Base-by-base conservation (phyloP, 805 yeast genomes). In the Spathaspora passalidarum region DNA sequence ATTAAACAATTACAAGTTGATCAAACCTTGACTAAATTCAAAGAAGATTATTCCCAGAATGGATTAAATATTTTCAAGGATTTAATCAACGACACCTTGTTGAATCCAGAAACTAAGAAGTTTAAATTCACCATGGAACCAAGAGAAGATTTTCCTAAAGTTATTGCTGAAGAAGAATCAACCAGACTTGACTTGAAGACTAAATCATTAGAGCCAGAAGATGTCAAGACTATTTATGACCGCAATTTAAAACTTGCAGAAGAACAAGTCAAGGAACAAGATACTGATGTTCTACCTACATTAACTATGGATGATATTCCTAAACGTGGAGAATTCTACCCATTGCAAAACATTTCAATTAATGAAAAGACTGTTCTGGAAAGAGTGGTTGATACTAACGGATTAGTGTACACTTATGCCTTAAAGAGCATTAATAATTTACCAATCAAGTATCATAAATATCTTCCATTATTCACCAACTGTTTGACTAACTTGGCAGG, bases 401-500 rank as follows among this genome's bases (percentile, higher is more conserved):
- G 96, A 0, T 68, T 94, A 39, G 78, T 91, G 0, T 94, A 92
- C 60, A 72, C 84, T 49, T 75, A 84, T 38, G 84, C 87, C n/a
- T 64, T 81, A 32, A 84, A 85, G 49, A 73, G 81, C 36, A 61
- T 92, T 22, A 66, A 78, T 7, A 61, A 68, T 18, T 59, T 92
- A 5, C 92, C 96, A 10, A 52, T 66, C 2, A 80, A 81, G 5
- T 69, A 87, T 40, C 75, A 84, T 45, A 82, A 84, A 32, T 90
- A 79, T 53, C 61, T 94, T 49, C 87, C 96, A 0, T 62, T 94
- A 38, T 94, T 87, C 66, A 72, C 85, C 8, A 86, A 84, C 22
- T 85, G 96, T 40, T 69, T 94, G 49, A 86, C 96, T 2, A 88
- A 84, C 59, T 72, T 94, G 51, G 75, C 76, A 0, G 99, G 99